A percentile compares a stretch with the other conserved stretches of the same genome.
These are phyloP conservation scores for Malania oleifera DNA, from an alignment of 164 flowering plant genomes.

Conservation along the genomic window DNA sequence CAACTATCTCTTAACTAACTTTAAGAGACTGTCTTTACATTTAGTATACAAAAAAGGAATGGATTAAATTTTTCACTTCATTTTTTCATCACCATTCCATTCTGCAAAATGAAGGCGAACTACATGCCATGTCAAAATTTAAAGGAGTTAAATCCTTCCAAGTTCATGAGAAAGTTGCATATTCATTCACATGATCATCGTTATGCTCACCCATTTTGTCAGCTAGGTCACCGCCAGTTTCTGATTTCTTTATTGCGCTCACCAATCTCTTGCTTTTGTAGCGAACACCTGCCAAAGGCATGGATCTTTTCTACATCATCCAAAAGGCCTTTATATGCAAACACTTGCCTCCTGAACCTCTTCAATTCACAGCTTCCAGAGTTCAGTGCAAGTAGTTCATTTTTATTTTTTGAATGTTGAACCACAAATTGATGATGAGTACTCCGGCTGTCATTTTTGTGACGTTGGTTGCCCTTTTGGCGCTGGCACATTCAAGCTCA, in stretches of 20 bases:
- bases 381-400: background rate
- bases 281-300: slow-evolving; percentile 6
- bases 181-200: slow-evolving; percentile 3
- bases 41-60: too few species aligned
- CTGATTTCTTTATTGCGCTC: slow-evolving; percentile 20
- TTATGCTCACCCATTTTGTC: background rate
- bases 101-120: too few species aligned
- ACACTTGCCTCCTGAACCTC: background rate
- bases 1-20: too few species aligned
- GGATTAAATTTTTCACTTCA: too few species aligned
- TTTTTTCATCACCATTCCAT: too few species aligned
- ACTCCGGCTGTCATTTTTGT: background rate
- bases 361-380: background rate
- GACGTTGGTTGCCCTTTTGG: slow-evolving; percentile 9
- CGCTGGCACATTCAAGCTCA: background rate
- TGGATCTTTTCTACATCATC: background rate
- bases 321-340: background rate
- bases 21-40: too few species aligned
- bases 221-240: background rate
- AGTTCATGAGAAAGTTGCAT: too few species aligned
- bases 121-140: too few species aligned
- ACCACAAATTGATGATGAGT: background rate
- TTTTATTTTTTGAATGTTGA: too few species aligned
- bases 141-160: too few species aligned
- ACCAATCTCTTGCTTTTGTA: slow-evolving; percentile 22